A percentile compares a stretch with the other conserved stretches of the same genome.
Evolutionary conservation across 2,329 filamentous ascomycete genomes (phyloP).

Genomic region (Daldinia sp.): DNA sequence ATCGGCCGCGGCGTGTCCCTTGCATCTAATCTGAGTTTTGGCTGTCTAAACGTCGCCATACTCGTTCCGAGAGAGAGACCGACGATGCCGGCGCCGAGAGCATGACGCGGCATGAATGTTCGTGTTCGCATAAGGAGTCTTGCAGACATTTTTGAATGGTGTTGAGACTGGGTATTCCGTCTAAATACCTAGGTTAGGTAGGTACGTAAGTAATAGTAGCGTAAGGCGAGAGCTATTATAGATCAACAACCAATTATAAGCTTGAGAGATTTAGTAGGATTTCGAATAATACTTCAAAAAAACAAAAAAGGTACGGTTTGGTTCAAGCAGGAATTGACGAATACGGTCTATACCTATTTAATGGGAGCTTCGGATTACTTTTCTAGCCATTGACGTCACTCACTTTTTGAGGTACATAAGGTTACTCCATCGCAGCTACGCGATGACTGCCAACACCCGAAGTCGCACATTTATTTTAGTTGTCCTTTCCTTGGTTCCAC

Average conservation of each 20-base stretch:
- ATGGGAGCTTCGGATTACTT: slow-evolving; percentile 11
- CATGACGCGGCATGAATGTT: slow-evolving; percentile 36
- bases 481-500: background rate
- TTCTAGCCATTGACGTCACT: slow-evolving; percentile 33
- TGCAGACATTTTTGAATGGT: slow-evolving; percentile 32
- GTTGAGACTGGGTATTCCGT: too few relatives aligned
- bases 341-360: background rate
- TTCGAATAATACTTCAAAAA: background rate
- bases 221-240: background rate
- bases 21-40: slow-evolving; percentile 39
- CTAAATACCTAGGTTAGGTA: background rate
- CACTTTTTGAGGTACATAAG: too few relatives aligned
- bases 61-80: slow-evolving; percentile 48
- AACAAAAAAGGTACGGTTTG: background rate
- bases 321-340: background rate
- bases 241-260: background rate
- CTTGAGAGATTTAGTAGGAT: background rate
- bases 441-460: background rate
- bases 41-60: slow-evolving; percentile 36
- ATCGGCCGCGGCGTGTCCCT: slow-evolving; percentile 31
- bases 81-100: slow-evolving; percentile 46
- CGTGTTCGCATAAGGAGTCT: slow-evolving; percentile 35
- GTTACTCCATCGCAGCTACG: background rate
- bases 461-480: background rate
- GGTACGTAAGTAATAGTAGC: background rate